phyloP scores from a whole-genome alignment of 768 basidiomycete genomes.

The Hydnum rufescens region DNA sequence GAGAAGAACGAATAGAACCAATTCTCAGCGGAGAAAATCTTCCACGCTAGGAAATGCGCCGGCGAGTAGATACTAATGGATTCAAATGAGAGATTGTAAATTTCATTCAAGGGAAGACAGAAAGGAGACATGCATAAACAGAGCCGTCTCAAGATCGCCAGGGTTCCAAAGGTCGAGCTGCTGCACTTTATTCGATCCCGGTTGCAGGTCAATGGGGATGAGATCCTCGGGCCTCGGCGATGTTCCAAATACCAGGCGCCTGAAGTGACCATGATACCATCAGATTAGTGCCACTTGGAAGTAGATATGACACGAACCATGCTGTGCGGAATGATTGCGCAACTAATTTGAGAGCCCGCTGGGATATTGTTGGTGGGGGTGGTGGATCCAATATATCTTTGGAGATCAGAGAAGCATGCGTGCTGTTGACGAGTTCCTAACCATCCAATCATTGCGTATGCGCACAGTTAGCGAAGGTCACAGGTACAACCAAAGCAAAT shows the following conservation, averaged over 20 bases:
- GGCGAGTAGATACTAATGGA: constrained; percentile 51
- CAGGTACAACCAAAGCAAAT: not conserved
- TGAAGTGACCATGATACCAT: constrained; percentile 12
- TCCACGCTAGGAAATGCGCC: constrained; percentile 53
- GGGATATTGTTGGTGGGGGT: not conserved
- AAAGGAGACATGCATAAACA: constrained; percentile 26
- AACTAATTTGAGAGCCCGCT: not conserved
- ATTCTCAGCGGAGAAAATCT: constrained; percentile 45
- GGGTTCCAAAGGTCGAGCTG: constrained; percentile 66
- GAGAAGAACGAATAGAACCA: constrained; percentile 55
- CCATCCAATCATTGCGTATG: not conserved
- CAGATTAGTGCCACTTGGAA: not conserved
- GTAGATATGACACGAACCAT: not conserved
- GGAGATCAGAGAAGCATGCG: constrained; percentile 8
- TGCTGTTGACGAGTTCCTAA: constrained; percentile 7
- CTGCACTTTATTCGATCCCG: constrained; percentile 36
- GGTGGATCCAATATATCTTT: constrained; percentile 1
- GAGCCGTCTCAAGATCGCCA: constrained; percentile 42
- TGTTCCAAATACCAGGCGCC: constrained; percentile 32
- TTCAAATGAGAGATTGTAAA: not conserved
- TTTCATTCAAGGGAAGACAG: not conserved
- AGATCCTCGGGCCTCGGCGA: constrained; percentile 17
- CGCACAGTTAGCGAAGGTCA: not conserved
- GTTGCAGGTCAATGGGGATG: constrained; percentile 11
- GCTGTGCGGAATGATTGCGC: not conserved